Conservation (phyloP, 768 basidiomycete genomes). For the Lenzites betulinus region DNA sequence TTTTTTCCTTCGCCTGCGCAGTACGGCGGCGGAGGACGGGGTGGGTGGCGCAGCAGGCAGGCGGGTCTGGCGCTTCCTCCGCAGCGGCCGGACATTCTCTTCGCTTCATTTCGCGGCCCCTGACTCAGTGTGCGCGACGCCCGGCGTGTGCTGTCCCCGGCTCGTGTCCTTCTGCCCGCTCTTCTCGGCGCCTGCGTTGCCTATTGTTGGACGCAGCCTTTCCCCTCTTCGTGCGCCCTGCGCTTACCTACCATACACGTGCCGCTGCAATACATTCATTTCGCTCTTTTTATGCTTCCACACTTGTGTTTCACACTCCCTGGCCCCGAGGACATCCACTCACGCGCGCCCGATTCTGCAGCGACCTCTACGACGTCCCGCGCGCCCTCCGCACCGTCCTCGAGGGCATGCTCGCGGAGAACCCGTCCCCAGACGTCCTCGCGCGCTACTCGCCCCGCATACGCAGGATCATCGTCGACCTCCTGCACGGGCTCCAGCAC, state of each 20-base stretch:
- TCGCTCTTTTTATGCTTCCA: neutral
- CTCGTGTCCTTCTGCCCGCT: no score
- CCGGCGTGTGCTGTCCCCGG: slow-evolving; percentile 11
- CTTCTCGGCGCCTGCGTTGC: neutral
- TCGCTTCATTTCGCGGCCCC: slow-evolving; percentile 11
- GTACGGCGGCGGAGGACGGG: neutral
- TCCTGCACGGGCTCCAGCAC: slow-evolving; percentile 43
- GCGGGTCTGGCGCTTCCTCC: slow-evolving; percentile 13
- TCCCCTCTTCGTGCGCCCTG: neutral
- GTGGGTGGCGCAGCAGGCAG: no score
- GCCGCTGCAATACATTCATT: slow-evolving; percentile 1
- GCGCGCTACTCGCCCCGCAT: slow-evolving; percentile 42
- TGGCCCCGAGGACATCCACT: neutral
- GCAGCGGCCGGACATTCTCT: slow-evolving; percentile 13
- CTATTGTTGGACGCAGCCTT: neutral
- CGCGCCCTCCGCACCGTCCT: slow-evolving; percentile 40
- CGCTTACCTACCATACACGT: no score
- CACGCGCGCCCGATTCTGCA: slow-evolving; percentile 18
- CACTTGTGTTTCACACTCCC: neutral
- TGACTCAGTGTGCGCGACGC: neutral
- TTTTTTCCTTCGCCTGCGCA: neutral
- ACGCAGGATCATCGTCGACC: slow-evolving; percentile 37
- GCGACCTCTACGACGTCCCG: slow-evolving; percentile 44
- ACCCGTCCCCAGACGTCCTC: slow-evolving; percentile 36
- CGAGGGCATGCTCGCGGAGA: slow-evolving; percentile 48